Base-by-base conservation (phyloP, 2,329 filamentous ascomycete genomes). In the Biscogniauxia marginata region DNA sequence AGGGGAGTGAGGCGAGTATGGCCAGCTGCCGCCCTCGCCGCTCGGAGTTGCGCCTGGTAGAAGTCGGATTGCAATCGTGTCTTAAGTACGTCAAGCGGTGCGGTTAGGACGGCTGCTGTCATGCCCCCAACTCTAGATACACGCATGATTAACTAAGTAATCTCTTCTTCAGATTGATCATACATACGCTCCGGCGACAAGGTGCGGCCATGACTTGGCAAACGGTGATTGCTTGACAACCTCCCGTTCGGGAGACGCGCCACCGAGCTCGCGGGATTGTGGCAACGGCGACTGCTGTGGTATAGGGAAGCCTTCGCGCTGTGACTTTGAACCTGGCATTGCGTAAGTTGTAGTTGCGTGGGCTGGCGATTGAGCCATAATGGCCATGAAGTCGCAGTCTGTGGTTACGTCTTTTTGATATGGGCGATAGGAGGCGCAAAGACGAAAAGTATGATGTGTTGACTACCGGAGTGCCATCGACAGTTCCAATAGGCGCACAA, bases 51-150 rank as follows among this genome's bases (percentile, higher is more conserved):
- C 7, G 86, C 81, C 72, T 96, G 91, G 79, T 97, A 97, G 72
- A 96, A 96, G 70, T 96, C 93, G 67, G 91, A 96, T 73, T 98
- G 93, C 3, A 98, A 80, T 34, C 93, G 86, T 9, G 93, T 98
- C 74, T 96, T 96, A 50, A 98, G 83, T 25, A 97, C 93, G 70
- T 97, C 93, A 57, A 98, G 88, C 20, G 93, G 93, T 7, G 91
- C 92, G 1, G 93, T 97, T n/a, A 97, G 76, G n/a, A 90, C 87
- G 21, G 93, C 90, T 9, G 93, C 88, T 18, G 91, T 92, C 87
- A 96, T 96, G 65, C 93, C 93, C 65, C 93, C 93, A 52, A 91
- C 76, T 45, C 93, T 96, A 63, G 30, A 61, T 59, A 53, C 65
- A 59, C 34, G 39, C 47, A 49, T 44, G 50, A 58, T 56, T 51